Conservation (phyloP, 768 basidiomycete genomes). For the Podaxis carcinomalis region DNA sequence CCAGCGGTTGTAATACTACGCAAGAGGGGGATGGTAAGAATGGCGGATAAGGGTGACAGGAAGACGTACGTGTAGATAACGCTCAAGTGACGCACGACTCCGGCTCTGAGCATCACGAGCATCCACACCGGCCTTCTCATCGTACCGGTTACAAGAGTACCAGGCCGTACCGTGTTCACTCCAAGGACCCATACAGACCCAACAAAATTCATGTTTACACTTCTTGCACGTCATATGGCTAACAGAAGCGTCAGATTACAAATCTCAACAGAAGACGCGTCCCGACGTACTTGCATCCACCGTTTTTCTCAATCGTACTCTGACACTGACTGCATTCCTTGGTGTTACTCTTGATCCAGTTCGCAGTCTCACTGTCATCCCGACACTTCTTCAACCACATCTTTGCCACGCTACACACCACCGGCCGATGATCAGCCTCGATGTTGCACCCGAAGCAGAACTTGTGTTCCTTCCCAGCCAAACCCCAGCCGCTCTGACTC, state of each 20-base stretch:
- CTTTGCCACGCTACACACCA: conserved; percentile 83
- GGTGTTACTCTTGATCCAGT: conserved; percentile 99
- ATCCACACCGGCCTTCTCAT: conserved; percentile 84
- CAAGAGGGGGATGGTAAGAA: conserved; percentile 2
- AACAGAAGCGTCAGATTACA: conserved; percentile 11
- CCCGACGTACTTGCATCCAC: conserved; percentile 93
- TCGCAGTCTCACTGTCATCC: conserved; percentile 97
- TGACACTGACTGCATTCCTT: conserved; percentile 97
- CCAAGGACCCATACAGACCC: conserved; percentile 99
- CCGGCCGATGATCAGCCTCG: conserved; percentile 87
- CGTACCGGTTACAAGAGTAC: conserved; percentile 98
- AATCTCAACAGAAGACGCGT: conserved; percentile 1
- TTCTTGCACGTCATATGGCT: conserved; percentile 99
- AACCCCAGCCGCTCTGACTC: conserved; percentile 21
- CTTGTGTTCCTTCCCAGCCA: conserved; percentile 52
- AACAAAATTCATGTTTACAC: conserved; percentile 98
- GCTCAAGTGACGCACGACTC: conserved; percentile 86
- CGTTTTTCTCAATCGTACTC: conserved; percentile 99
- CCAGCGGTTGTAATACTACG: conserved; percentile 97
- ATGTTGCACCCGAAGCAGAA: conserved; percentile 96
- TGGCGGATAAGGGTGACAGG: background rate
- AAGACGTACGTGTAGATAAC: conserved; percentile 86
- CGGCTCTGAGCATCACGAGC: conserved; percentile 90
- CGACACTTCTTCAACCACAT: conserved; percentile 97
- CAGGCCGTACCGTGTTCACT: conserved; percentile 94